These are phyloP conservation scores for Wolfiporia cocos DNA, from an alignment of 1,284 basidiomycete genomes.

Conservation along the genomic window DNA sequence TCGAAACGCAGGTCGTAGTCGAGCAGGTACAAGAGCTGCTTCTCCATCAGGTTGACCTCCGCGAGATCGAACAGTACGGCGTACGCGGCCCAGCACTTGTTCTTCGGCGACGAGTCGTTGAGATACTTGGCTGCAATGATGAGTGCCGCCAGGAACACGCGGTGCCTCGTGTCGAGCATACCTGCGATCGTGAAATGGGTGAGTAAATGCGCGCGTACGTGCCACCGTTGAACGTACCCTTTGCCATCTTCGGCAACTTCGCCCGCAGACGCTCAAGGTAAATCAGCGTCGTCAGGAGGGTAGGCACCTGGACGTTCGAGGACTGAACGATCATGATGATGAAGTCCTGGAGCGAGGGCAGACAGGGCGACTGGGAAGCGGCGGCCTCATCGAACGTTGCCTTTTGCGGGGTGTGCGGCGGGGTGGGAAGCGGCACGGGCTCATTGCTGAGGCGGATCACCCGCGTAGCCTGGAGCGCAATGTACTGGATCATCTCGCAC, in stretches of 20 bases:
- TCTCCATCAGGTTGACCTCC: constrained; percentile 97
- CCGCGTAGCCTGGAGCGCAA: constrained; percentile 60
- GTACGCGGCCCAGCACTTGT: constrained; percentile 88
- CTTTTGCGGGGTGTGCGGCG: constrained; percentile 50
- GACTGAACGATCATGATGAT: constrained; percentile 80
- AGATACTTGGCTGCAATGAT: constrained; percentile 98
- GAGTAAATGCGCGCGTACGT: constrained; percentile 5
- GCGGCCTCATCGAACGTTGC: constrained; percentile 29
- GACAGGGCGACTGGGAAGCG: constrained; percentile 20
- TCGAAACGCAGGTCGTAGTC: constrained; percentile 87
- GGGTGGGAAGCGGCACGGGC: constrained; percentile 35
- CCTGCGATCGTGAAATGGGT: constrained; percentile 40
- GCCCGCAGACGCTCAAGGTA: constrained; percentile 86
- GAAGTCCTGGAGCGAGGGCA: constrained; percentile 85
- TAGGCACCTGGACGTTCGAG: constrained; percentile 90
- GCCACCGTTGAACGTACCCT: constrained; percentile 48
- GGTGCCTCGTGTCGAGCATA: constrained; percentile 89
- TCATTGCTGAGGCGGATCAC: constrained; percentile 59
- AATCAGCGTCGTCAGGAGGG: constrained; percentile 87
- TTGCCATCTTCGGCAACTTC: constrained; percentile 80
- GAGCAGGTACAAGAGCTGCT: constrained; percentile 84
- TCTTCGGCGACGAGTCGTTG: constrained; percentile 95
- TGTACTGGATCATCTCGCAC: constrained; percentile 75
- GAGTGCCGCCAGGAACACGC: constrained; percentile 92
- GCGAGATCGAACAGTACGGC: constrained; percentile 67